Evolutionary conservation across 192 early-diverging fungal species (phyloP).

Genomic region (Entomortierella beljakovae): DNA sequence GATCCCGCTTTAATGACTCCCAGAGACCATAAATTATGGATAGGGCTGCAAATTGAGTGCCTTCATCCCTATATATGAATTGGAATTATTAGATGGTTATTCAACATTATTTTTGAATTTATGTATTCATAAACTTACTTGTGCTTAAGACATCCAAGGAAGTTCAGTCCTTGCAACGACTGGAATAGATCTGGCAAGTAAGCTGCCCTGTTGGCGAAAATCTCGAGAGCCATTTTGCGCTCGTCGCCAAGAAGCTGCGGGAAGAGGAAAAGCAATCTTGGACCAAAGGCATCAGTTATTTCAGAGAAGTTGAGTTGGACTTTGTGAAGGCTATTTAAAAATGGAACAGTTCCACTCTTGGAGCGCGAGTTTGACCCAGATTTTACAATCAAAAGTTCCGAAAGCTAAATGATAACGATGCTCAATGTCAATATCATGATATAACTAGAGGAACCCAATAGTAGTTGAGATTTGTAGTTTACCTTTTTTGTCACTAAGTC

Average conservation of each 20-base stretch:
- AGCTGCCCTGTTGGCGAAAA: conserved; percentile 63
- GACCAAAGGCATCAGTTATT: conserved; percentile 49
- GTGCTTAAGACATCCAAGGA: conserved; percentile 63
- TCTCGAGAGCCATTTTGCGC: conserved; percentile 62
- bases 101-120: too few species aligned
- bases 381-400: neutral
- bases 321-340: conserved; percentile 57
- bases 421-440: neutral
- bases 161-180: conserved; percentile 62
- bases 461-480: neutral
- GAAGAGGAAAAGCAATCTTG: conserved; percentile 62
- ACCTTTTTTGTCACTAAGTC: conserved; percentile 48
- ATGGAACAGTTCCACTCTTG: conserved; percentile 13
- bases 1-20: conserved; percentile 41
- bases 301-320: conserved; percentile 55
- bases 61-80: conserved; percentile 59
- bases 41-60: conserved; percentile 64
- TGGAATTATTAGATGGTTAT: neutral
- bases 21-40: conserved; percentile 64
- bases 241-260: conserved; percentile 59
- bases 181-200: conserved; percentile 64
- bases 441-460: neutral
- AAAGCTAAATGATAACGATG: neutral
- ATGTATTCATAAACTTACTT: too few species aligned
- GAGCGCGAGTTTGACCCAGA: conserved; percentile 1